Evolutionary conservation across 371 early-diverging fungal genomes (phyloP), one percentile per base, ranked within the genome.

Genomic region (Mortierella sp.): DNA sequence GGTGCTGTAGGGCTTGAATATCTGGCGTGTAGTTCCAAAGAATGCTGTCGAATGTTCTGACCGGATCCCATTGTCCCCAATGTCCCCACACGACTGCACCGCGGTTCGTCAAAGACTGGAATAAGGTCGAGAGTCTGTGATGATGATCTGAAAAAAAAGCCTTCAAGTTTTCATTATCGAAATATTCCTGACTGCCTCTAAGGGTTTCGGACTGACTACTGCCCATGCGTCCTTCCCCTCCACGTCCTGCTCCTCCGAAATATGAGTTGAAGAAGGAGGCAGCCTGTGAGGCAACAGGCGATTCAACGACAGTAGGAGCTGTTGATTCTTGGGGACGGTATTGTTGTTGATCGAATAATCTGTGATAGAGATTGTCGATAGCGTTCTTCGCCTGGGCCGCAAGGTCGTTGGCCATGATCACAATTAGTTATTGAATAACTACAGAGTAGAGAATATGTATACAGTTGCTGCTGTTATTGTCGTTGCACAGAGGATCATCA

Each of bases 1-100:
- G 60, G 12, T 53, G 41, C 43, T 52, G 59, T 8, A 59, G 23
- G 3, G 47, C 24, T 17, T 32, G 58, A 4, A 67, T 27, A 17
- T 67, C 60, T 1, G 67, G 60, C 0, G 60, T 67, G 48, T 60
- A 67, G 60, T 59, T 50, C 67, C 67, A 67, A 17, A 67, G 50
- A 26, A 60, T 14, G 48, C 23, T 54, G 50, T 67, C 60, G 8
- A 60, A 39, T 19, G 46, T 53, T 3, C 42, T n/a, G 1, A 24
- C 26, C 6, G 67, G 67, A 31, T 57, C 47, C 57, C 57, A 56
- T 0, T 14, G 19, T 24, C 8, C 32, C 34, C 34, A 56, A 1
- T n/a, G n/a, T n/a, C n/a, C n/a, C n/a, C n/a, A n/a, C n/a, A n/a
- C n/a, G n/a, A 24, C 14, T 6, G 15, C 30, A 9, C 12, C 34